Base-by-base conservation (phyloP, 306 rosid genomes). In the Macrotyloma uniflorum region DNA sequence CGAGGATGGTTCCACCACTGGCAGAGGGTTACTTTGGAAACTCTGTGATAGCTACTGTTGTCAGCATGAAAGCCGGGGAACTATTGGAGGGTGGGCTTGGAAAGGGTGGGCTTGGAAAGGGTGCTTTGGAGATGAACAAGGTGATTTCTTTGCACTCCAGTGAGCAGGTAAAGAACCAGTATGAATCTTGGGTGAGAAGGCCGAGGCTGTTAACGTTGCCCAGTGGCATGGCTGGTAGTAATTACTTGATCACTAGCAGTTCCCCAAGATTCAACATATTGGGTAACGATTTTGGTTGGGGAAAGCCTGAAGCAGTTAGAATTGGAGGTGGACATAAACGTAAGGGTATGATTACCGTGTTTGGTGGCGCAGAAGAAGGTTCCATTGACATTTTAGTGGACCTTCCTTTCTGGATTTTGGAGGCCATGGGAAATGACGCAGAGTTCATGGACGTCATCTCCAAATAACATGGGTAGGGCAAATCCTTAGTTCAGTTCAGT, bases 221-320 rank as follows among this genome's bases (percentile, higher is more conserved):
- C 16, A 2, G 1, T 6, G 0, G 72, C 14, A 0, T 33, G 3
- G 0, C 1, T 6, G 5, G 28, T 35, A 46, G 36, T 42, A 42
- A 12, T 7, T 16, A 38, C 11, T 80, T 88, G 53, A 58, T 1
- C 24, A 72, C 67, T 0, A 65, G 86, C 11, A 82, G 88, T 61
- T 88, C 91, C 0, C 89, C 86, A 0, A 13, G 86, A 69, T 86
- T 88, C 19, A 18, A 83, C 43, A 71, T 88, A 20, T 86, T 83
- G 6, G 80, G 85, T 2, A 84, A 84, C 61, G 86, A 88, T 36
- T 88, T 88, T 16, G 89, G 74, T 14, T 82, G 74, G 93, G 89
- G 49, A 19, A 83, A 70, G 72, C 83, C 86, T 0, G 66, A 86
- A 18, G 88, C 73, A 1, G 86, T 88, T 40, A 18, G 88, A 65